Evolutionary conservation across 75 land plant species (phyloP).

Genomic region (Cryptomeria japonica): DNA sequence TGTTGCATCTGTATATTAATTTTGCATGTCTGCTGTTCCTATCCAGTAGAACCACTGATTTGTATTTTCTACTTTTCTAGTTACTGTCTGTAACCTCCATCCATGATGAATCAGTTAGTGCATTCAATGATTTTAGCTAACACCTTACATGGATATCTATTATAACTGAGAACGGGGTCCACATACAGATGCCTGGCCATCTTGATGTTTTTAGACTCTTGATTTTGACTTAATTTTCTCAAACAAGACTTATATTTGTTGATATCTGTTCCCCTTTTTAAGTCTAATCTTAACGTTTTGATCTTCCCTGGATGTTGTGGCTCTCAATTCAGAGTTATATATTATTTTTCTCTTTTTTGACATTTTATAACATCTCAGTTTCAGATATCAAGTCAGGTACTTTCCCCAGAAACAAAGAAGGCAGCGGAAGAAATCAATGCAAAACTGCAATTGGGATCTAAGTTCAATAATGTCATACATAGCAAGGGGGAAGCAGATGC

Average conservation of each 20-base stretch:
- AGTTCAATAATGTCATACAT: slow-evolving; percentile 55
- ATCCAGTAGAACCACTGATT: not conserved
- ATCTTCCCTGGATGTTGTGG: not conserved
- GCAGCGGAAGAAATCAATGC: slow-evolving; percentile 65
- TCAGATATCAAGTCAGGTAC: slow-evolving; percentile 32
- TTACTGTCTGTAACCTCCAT: not conserved
- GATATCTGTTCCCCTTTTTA: not conserved
- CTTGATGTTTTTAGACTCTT: not conserved
- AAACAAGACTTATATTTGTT: not conserved
- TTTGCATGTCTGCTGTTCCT: not conserved
- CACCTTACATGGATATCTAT: not conserved
- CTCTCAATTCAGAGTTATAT: not conserved
- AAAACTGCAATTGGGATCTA: slow-evolving; percentile 71
- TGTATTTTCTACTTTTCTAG: not conserved
- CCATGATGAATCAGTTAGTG: not conserved
- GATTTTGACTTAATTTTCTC: not conserved
- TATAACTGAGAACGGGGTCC: not conserved
- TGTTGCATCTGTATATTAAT: too few relatives aligned
- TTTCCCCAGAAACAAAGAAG: slow-evolving; percentile 69
- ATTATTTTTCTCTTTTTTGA: not conserved
- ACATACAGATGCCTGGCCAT: not conserved
- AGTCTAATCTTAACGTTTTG: not conserved
- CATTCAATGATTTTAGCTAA: not conserved
- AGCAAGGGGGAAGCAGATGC: slow-evolving; percentile 65
- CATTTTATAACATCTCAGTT: slow-evolving; percentile 11